Conservation (phyloP, 2,329 filamentous ascomycete species). For the Monilinia vaccinii-corymbosi region DNA sequence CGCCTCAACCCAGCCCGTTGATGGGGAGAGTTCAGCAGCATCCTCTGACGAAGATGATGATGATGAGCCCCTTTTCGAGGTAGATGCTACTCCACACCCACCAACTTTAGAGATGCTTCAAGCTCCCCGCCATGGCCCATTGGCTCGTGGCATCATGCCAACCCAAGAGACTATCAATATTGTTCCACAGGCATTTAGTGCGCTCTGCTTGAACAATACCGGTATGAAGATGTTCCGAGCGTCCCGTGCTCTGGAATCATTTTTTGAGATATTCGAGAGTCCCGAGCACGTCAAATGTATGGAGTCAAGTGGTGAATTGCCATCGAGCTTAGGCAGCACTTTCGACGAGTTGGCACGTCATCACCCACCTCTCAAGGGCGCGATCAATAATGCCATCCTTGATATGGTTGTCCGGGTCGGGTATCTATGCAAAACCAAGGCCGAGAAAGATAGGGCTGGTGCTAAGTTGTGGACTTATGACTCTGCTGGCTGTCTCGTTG, state of each 20-base stretch:
- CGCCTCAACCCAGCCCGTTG: not conserved
- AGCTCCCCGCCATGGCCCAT: slow-evolving; percentile 34
- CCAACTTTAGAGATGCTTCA: slow-evolving; percentile 43
- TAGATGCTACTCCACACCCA: slow-evolving; percentile 41
- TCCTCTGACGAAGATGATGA: slow-evolving; percentile 27
- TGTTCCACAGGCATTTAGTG: slow-evolving; percentile 80
- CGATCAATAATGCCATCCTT: slow-evolving; percentile 77
- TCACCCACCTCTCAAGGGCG: slow-evolving; percentile 71
- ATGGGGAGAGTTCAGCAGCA: not conserved
- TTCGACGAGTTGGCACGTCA: slow-evolving; percentile 95
- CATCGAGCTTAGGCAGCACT: slow-evolving; percentile 65
- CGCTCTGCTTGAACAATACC: slow-evolving; percentile 82
- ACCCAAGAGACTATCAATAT: slow-evolving; percentile 80
- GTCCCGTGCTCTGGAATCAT: slow-evolving; percentile 74
- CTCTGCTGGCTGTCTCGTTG: slow-evolving; percentile 46
- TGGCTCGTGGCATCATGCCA: slow-evolving; percentile 71
- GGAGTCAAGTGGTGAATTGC: slow-evolving; percentile 62
- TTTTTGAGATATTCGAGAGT: slow-evolving; percentile 95
- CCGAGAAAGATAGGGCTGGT: slow-evolving; percentile 61
- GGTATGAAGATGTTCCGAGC: slow-evolving; percentile 82
- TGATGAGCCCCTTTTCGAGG: slow-evolving; percentile 26
- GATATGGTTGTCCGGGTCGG: slow-evolving; percentile 81
- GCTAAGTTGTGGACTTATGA: slow-evolving; percentile 64
- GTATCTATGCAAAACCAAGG: slow-evolving; percentile 62
- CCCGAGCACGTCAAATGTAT: slow-evolving; percentile 79